Evolutionary conservation across 495 filamentous ascomycete genomes (phyloP), one percentile per base, ranked within the genome.

Genomic region (Sporormia fimetaria): DNA sequence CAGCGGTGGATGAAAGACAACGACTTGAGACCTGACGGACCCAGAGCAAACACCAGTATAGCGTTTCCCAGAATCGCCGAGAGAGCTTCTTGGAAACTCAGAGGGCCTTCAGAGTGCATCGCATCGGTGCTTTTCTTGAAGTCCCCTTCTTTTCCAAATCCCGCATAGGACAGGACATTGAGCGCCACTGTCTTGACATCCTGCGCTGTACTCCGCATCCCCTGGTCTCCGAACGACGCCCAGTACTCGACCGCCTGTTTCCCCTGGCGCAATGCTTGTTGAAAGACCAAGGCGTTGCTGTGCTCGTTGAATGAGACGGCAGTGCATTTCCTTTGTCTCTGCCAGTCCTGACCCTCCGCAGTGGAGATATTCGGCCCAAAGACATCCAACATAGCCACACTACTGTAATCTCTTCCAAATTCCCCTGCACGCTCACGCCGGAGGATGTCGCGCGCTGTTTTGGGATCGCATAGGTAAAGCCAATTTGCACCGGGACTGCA

Each of bases 311-410:
- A 71, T 7, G 59, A 57, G 0, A 48, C 38, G 3, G 58, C 53
- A 0, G 63, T 58, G 6, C 66, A 42, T 34, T 65, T 70, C 11
- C 69, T 59, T 35, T 69, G 66, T 14, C 50, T 60, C 12, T 63
- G 58, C 69, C 70, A 75, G n/a, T 63, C 42, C 11, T 53, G 18
- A 6, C 58, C 63, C 21, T 68, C 60, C 12, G 53, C 55, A 51
- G 63, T 63, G 3, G 58, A 47, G 0, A 74, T 44, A 47, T 64
- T 71, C 8, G 60, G 62, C 2, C 70, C 67, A 46, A 68, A 74
- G 1, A 70, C 42, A 15, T 64, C 56, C 15, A 71, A 46, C 4
- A 61, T 40, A 11, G 57, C 63, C 58, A 44, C 63, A 56, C 37
- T 1, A 8, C 54, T 47, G 4, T 62, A 34, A 24, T 64, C 59